Evolutionary conservation across 768 basidiomycete genomes (phyloP).

Genomic region (Leccinum broughii): DNA sequence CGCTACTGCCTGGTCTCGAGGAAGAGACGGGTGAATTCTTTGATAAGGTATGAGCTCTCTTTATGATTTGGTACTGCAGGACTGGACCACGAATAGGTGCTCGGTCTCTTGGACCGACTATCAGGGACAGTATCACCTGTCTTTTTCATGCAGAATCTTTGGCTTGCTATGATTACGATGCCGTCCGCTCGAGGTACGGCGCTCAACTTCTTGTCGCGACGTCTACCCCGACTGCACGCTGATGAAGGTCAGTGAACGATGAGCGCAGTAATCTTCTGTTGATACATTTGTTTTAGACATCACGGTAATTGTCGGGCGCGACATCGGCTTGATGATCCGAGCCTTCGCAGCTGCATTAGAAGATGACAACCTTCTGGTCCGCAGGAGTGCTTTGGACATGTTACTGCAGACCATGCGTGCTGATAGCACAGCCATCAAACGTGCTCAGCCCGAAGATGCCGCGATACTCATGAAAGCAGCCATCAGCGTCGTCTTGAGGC

Average conservation of each 20-base stretch:
- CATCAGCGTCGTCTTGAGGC: slow-evolving; percentile 83
- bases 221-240: slow-evolving; percentile 67
- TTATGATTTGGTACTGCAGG: background rate
- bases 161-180: slow-evolving; percentile 90
- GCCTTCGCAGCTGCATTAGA: slow-evolving; percentile 90
- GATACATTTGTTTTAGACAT: slow-evolving; percentile 47
- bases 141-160: slow-evolving; percentile 95
- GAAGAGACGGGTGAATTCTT: slow-evolving; percentile 98
- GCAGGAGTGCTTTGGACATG: slow-evolving; percentile 83
- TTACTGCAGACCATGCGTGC: slow-evolving; percentile 73
- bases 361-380: slow-evolving; percentile 90
- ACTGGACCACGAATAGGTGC: slow-evolving; percentile 51
- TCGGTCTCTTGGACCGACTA: slow-evolving; percentile 75
- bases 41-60: slow-evolving; percentile 59
- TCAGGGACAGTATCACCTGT: slow-evolving; percentile 82
- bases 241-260: slow-evolving; percentile 58
- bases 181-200: slow-evolving; percentile 83
- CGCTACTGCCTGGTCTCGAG: slow-evolving; percentile 90
- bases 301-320: slow-evolving; percentile 71
- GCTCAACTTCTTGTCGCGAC: slow-evolving; percentile 81
- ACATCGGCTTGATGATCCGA: slow-evolving; percentile 92
- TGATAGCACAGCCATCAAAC: slow-evolving; percentile 69
- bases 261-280: background rate
- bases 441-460: slow-evolving; percentile 71
- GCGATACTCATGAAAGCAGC: slow-evolving; percentile 85